phyloP scores from a whole-genome alignment of 169 alveolate species.

The Eimeria falciformis region DNA sequence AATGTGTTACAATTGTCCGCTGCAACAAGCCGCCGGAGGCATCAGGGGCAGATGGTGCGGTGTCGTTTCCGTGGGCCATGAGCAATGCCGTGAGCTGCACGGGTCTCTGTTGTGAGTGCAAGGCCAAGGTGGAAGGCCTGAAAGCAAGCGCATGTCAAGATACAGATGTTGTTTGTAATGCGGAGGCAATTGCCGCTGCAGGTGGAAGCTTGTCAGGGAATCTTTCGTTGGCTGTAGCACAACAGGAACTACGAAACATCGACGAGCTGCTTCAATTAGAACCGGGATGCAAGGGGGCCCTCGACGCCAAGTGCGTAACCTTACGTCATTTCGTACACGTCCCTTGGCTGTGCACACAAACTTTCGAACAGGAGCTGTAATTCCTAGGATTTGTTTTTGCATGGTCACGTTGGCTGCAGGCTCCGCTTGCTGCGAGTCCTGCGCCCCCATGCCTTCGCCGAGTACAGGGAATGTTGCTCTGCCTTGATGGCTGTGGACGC shows the following conservation, averaged over 20 bases:
- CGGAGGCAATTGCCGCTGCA: conserved; percentile 19
- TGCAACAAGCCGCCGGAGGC: not conserved
- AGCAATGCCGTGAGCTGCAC: not conserved
- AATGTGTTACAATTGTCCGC: not conserved
- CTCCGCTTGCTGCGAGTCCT: conserved; percentile 23
- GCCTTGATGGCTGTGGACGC: not conserved
- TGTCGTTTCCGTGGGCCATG: not conserved
- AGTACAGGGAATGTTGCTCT: not conserved
- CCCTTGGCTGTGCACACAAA: no score
- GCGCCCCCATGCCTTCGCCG: not conserved
- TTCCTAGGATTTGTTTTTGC: no score
- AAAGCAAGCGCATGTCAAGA: not conserved
- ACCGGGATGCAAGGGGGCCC: not conserved
- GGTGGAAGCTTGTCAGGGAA: not conserved
- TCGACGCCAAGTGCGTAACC: not conserved
- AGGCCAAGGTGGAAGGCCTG: not conserved
- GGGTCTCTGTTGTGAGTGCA: conserved; percentile 9
- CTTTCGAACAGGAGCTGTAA: no score
- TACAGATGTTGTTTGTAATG: not conserved
- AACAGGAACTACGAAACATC: not conserved
- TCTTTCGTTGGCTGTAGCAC: not conserved
- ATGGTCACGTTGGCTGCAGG: conserved; percentile 19
- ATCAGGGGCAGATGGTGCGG: not conserved
- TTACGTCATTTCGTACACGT: no score
- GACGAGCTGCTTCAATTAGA: conserved; percentile 15